Base-by-base conservation (phyloP, 2,329 filamentous ascomycete genomes). In the Alternaria sp. region DNA sequence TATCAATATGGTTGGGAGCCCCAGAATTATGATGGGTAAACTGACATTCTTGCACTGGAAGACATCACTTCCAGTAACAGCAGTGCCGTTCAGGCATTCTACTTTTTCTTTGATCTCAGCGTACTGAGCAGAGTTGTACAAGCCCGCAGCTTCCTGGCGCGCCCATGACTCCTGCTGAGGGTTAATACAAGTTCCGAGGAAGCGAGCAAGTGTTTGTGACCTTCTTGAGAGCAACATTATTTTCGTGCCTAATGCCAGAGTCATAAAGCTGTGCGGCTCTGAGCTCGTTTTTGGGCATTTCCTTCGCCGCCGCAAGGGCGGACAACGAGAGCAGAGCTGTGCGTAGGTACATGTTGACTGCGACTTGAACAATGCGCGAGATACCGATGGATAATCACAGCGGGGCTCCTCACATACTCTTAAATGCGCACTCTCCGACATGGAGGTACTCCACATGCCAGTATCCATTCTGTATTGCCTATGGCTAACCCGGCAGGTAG, bases 221-320 rank as follows among this genome's bases (percentile, higher is more conserved):
- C 67, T 67, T 58, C 65, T 77, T 77, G 57, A 76, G 61, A 13
- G 72, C 72, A 21, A 76, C 65, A 49, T 73, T 77, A 59, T 77
- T 76, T 51, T 63, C 66, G 60, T 79, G 78, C 33, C 73, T 73
- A 37, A 78, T 73, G 7, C 77, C 78, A 36, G 74, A 77, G 55
- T 79, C 76, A 55, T 79, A 80, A 24, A 79, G 64, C 61, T 75
- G 57, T 7, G 74, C 72, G 13, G 70, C 75, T 60, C 62, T 73
- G 58, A 71, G 52, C 56, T 72, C 63, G 50, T 79, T 74, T 49
- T 76, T 74, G 10, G 71, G 66, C 61, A 78, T 55, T 56, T 78
- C 74, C 58, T 67, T 74, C 23, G 72, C 73, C 40, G 60, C 71
- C 59, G 63, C 72, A 55, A 78, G 67, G 61, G 73, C 73, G 63